These are phyloP conservation scores for Saxispiralis lemnorum DNA, from an alignment of 495 filamentous ascomycete genomes.

Conservation along the genomic window DNA sequence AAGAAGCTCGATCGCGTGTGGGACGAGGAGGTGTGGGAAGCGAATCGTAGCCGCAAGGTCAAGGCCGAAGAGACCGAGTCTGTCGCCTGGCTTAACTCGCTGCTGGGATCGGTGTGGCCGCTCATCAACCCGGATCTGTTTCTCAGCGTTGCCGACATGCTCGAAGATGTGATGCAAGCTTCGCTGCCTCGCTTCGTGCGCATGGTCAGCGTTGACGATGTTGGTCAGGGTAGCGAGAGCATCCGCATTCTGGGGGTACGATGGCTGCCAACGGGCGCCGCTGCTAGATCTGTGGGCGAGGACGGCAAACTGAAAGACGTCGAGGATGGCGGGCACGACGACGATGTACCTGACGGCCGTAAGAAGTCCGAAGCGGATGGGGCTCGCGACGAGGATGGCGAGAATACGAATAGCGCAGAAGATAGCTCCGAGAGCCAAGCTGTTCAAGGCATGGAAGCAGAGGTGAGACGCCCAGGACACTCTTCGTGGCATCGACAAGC, in stretches of 20 bases:
- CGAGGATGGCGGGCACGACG: constrained; percentile 13
- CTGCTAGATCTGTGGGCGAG: constrained; percentile 35
- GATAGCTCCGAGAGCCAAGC: constrained; percentile 27
- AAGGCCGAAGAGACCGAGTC: constrained; percentile 36
- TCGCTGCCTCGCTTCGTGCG: constrained; percentile 42
- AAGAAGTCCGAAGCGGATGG: constrained; percentile 30
- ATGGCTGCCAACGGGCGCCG: constrained; percentile 50
- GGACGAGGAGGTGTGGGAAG: constrained; percentile 46
- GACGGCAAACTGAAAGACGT: constrained; percentile 33
- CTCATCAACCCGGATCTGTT: constrained; percentile 56
- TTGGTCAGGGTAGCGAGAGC: constrained; percentile 50
- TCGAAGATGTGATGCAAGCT: constrained; percentile 60
- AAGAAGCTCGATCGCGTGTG: constrained; percentile 37
- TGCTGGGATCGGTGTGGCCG: constrained; percentile 47
- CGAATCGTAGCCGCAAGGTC: constrained; percentile 32
- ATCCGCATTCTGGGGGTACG: constrained; percentile 44
- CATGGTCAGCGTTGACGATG: constrained; percentile 52
- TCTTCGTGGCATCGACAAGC: no score
- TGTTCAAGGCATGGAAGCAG: constrained; percentile 51
- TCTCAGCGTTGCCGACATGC: constrained; percentile 40
- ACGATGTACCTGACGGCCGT: constrained; percentile 35
- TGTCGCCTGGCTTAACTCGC: constrained; percentile 46
- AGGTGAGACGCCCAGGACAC: constrained; percentile 17
- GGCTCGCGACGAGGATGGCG: constrained; percentile 18
- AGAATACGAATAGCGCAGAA: constrained; percentile 18